Base-by-base conservation (phyloP, 805 yeast genomes). In the Saccharomycopsis olivae region DNA sequence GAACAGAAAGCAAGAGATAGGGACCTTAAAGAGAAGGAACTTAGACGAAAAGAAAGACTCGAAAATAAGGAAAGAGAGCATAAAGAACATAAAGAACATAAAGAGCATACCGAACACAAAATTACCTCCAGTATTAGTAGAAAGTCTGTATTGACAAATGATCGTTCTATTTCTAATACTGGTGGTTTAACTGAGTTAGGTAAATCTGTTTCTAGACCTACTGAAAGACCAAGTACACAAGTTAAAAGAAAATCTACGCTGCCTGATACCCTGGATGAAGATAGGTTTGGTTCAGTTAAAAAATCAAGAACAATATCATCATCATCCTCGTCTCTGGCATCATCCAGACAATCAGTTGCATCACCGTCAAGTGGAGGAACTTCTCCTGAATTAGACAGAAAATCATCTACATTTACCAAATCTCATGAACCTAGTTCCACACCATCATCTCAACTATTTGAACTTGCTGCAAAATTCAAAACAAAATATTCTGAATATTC, bases 401-500 rank as follows among this genome's bases (percentile, higher is more conserved):
- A n/a, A n/a, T n/a, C n/a, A n/a, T n/a, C n/a, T n/a, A n/a, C n/a
- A n/a, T n/a, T n/a, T n/a, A n/a, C n/a, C n/a, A n/a, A n/a, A n/a
- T 23, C 25, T 8, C 10, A 6, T 23, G 25, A 6, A 23, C 10
- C 6, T 8, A 8, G 17, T 29, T 2, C 32, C 32, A 13, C 29
- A 30, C 17, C 36, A 15, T 3, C 35, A 35, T 16, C 6, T 23
- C 25, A 23, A 23, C 6, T 39, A 30, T 10, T 35, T 9, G 45
- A 37, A 29, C 28, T 37, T 5, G 45, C 47, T 5, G 19, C 8
- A 6, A 36, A 31, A 25, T 44, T 44, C 33, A 21, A 30, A 14
- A 29, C 29, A 21, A 36, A 21, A 16, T 41, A 44, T 34, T n/a
- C 8, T 13, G 46, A 44, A 34, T 44, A 44, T 32, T 17, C 37